A percentile compares a stretch with the other conserved stretches of the same genome.
These are phyloP conservation scores for Ustilago lituana DNA, from an alignment of 1,284 basidiomycete genomes.

Conservation along the genomic window DNA sequence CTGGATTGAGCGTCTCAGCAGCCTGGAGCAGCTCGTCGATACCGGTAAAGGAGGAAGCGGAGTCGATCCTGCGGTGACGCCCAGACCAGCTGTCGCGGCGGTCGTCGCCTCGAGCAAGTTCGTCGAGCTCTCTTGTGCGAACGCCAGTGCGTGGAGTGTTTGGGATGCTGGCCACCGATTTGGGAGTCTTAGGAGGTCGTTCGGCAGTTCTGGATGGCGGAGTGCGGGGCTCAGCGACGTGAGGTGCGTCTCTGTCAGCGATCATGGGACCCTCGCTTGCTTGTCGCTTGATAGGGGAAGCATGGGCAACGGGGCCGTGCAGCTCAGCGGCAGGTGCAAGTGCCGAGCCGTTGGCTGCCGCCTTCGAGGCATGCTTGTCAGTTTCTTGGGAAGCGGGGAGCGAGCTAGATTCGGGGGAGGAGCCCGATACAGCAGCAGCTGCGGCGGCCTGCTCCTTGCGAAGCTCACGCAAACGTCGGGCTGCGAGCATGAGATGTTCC, in stretches of 20 bases:
- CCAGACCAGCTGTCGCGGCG: conserved; percentile 38
- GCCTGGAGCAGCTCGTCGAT: conserved; percentile 66
- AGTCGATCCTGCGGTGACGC: conserved; percentile 41
- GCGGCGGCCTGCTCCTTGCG: conserved; percentile 42
- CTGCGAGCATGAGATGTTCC: conserved; percentile 68
- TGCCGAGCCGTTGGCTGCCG: conserved; percentile 5
- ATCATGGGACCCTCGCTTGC: conserved; percentile 46
- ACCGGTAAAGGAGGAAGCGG: conserved; percentile 54
- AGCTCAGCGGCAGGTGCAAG: conserved; percentile 37
- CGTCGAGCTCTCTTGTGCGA: conserved; percentile 34
- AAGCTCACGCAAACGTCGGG: conserved; percentile 60
- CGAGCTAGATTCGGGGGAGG: conserved; percentile 18
- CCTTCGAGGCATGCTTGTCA: neutral
- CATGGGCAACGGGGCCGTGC: conserved; percentile 14
- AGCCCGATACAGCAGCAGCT: conserved; percentile 13
- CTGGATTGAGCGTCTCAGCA: conserved; percentile 62
- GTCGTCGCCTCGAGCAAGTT: conserved; percentile 33
- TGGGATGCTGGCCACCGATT: conserved; percentile 32
- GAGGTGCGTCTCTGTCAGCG: conserved; percentile 18
- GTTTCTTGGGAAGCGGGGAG: conserved; percentile 28
- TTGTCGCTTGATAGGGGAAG: conserved; percentile 45
- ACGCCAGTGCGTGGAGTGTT: conserved; percentile 40
- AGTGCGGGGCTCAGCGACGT: conserved; percentile 26
- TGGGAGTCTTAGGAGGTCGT: conserved; percentile 45
- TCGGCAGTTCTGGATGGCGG: conserved; percentile 33